Percentiles rank a stretch among this genome's conserved stretches.
Conservation (phyloP, 2,329 filamentous ascomycete genomes). For the Penicillium nordicum region DNA sequence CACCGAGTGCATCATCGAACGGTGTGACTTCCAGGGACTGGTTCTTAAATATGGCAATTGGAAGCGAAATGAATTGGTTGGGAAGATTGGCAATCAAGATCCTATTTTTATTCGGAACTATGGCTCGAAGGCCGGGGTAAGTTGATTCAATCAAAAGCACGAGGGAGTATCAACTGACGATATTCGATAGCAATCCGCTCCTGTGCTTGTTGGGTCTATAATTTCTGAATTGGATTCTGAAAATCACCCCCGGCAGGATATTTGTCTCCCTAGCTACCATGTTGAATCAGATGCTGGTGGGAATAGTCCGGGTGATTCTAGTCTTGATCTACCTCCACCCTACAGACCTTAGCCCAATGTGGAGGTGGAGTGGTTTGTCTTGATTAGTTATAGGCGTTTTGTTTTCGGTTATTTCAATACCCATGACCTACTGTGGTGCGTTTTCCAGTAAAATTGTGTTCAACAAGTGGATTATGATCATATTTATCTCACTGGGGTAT, state of each 20-base stretch:
- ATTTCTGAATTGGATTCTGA: neutral
- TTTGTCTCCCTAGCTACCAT: neutral
- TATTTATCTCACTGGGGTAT: neutral
- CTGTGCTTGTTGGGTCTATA: neutral
- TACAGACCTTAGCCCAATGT: neutral
- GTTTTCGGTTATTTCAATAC: neutral
- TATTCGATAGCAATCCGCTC: neutral
- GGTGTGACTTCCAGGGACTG: constrained; percentile 23
- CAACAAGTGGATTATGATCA: neutral
- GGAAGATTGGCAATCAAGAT: constrained; percentile 14
- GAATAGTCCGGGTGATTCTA: neutral
- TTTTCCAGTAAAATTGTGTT: neutral
- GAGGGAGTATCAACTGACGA: neutral
- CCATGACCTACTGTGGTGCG: neutral
- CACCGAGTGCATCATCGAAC: constrained; percentile 18
- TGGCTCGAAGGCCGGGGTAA: neutral
- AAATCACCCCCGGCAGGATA: neutral
- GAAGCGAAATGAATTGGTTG: constrained; percentile 25
- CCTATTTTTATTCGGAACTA: constrained; percentile 14
- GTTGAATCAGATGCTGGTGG: neutral
- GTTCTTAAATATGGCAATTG: constrained; percentile 26
- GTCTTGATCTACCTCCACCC: neutral
- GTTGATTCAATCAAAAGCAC: neutral
- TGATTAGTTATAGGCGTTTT: neutral
- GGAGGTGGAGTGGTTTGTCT: neutral